Conservation (phyloP, 2,329 filamentous ascomycete genomes). For the Ophiostoma quercus region DNA sequence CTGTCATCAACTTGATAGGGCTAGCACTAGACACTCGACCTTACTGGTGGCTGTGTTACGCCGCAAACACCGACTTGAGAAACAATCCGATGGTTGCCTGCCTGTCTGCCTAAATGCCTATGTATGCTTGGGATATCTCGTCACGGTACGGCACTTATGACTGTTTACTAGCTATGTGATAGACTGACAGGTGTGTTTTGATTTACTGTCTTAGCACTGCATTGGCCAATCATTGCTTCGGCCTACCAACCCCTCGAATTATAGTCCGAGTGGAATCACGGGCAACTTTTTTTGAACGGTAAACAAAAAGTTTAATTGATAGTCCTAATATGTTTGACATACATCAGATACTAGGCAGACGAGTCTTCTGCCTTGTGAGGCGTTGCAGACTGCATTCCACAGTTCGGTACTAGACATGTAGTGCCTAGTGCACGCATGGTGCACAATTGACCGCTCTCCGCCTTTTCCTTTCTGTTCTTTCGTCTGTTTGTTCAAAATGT, state of each 20-base stretch:
- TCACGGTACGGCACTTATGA: not conserved
- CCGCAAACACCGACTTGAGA: not conserved
- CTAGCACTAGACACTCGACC: not conserved
- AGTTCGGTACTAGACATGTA: not conserved
- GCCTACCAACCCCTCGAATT: not conserved
- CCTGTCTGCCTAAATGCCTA: not conserved
- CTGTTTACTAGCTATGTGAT: too few relatives aligned
- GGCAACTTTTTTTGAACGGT: not conserved
- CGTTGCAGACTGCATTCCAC: not conserved
- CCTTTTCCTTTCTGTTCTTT: not conserved
- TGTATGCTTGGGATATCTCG: not conserved
- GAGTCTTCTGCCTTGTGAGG: not conserved
- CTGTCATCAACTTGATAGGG: not conserved
- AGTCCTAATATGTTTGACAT: too few relatives aligned
- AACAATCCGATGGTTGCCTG: not conserved
- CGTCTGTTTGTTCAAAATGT: not conserved
- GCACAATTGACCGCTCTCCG: not conserved
- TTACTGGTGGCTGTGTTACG: not conserved
- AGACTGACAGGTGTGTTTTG: too few relatives aligned
- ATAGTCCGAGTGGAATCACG: not conserved
- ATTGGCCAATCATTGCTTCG: not conserved
- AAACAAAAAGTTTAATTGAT: not conserved
- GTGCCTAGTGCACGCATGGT: not conserved
- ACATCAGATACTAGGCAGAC: not conserved
- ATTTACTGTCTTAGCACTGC: not conserved